phyloP scores from a whole-genome alignment of 2,329 filamentous ascomycete genomes.

The Westerdykella aurantiaca region DNA sequence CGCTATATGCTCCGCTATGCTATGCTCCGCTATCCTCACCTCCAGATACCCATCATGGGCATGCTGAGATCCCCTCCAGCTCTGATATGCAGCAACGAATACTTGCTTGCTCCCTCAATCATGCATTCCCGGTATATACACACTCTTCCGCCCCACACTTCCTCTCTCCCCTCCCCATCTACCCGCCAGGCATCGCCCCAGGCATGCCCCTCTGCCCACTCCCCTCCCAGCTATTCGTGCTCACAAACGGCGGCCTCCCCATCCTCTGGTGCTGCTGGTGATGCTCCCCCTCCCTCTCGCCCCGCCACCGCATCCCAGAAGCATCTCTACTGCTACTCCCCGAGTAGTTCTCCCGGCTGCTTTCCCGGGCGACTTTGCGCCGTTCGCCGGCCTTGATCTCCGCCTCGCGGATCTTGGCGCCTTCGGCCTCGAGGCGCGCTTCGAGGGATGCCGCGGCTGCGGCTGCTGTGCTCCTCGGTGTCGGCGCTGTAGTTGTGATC shows the following conservation, averaged over 20 bases:
- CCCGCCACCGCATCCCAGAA: constrained; percentile 26
- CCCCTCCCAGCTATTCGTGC: constrained; percentile 15
- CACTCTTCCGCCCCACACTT: background rate
- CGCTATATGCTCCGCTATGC: background rate
- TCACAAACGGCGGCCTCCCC: constrained; percentile 7
- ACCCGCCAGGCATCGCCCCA: constrained; percentile 20
- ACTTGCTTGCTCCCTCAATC: too few species aligned
- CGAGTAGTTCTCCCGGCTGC: background rate
- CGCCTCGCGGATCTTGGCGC: constrained; percentile 33
- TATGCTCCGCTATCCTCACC: background rate
- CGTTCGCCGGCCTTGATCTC: constrained; percentile 31
- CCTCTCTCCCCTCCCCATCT: background rate
- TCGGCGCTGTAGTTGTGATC: too few species aligned
- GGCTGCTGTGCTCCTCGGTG: too few species aligned
- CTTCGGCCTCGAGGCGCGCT: constrained; percentile 32
- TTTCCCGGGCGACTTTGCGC: constrained; percentile 1
- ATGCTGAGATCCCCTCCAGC: too few species aligned
- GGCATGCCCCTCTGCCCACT: constrained; percentile 27
- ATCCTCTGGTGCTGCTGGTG: constrained; percentile 1
- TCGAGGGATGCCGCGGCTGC: constrained; percentile 18
- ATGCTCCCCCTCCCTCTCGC: constrained; percentile 7
- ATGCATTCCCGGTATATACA: background rate
- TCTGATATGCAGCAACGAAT: too few species aligned
- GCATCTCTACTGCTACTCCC: constrained; percentile 4
- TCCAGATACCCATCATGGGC: background rate